Evolutionary conservation across 768 basidiomycete genomes (phyloP).

Genomic region (Phanerodontia chrysosporium): DNA sequence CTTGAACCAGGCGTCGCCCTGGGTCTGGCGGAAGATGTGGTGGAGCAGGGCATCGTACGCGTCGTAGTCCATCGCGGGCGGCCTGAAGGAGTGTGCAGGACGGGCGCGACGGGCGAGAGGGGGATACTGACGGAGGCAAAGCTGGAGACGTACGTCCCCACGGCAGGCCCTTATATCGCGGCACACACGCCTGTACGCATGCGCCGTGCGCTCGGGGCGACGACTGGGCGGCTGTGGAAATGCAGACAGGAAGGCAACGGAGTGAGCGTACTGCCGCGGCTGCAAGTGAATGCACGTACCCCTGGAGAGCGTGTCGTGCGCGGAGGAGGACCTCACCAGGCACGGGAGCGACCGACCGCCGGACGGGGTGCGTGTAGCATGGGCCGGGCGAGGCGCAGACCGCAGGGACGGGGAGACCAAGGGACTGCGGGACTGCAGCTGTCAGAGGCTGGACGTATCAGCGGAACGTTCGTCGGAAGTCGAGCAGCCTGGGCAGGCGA

Average conservation of each 20-base stretch:
- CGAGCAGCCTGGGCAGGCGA: no score
- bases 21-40: conserved; percentile 74
- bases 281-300: no score
- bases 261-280: no score
- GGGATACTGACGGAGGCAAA: neutral
- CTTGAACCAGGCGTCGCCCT: conserved; percentile 83
- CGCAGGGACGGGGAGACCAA: no score
- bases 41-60: conserved; percentile 77
- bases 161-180: neutral
- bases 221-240: neutral
- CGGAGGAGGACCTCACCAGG: no score
- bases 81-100: neutral
- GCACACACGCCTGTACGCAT: neutral
- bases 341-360: neutral
- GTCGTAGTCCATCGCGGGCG: conserved; percentile 63
- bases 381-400: no score
- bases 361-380: no score
- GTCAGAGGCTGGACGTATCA: neutral
- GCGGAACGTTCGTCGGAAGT: neutral
- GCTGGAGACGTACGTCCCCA: neutral
- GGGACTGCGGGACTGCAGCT: neutral
- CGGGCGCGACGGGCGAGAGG: neutral
- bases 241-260: no score
- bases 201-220: neutral
- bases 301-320: no score